These are phyloP conservation scores for Schizosaccharomyces japonicus DNA, from an alignment of 805 yeast species.

Conservation along the genomic window DNA sequence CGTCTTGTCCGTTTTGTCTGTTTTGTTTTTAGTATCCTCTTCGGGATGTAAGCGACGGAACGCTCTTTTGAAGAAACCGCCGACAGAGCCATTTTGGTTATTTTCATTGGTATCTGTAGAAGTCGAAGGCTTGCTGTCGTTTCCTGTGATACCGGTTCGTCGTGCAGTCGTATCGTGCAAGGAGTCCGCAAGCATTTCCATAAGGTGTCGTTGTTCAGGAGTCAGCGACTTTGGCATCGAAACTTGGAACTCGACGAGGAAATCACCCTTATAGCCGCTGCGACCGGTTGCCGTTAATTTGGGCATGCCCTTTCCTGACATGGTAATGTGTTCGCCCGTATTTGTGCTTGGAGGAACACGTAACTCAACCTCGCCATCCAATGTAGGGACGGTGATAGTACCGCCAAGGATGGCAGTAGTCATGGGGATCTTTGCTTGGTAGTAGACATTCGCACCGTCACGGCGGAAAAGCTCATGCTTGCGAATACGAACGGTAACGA, in stretches of 20 bases:
- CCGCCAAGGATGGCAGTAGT: conserved; percentile 97
- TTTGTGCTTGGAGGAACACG: conserved; percentile 72
- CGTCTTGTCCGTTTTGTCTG: too few species aligned
- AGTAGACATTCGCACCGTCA: conserved; percentile 39
- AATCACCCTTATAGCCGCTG: conserved; percentile 55
- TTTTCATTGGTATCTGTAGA: not conserved
- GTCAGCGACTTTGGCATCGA: conserved; percentile 41
- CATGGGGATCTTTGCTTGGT: conserved; percentile 50
- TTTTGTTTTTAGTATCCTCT: not conserved
- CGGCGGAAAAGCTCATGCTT: conserved; percentile 52
- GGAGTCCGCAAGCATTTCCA: conserved; percentile 88
- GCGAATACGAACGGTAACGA: conserved; percentile 53
- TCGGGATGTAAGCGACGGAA: conserved; percentile 1
- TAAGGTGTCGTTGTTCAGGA: conserved; percentile 63
- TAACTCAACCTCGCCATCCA: conserved; percentile 56
- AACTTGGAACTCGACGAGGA: conserved; percentile 52
- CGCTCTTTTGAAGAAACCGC: not conserved
- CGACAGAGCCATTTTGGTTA: not conserved
- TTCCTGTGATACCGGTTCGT: not conserved
- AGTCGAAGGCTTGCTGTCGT: not conserved
- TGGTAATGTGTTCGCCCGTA: conserved; percentile 42
- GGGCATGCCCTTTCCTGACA: conserved; percentile 80
- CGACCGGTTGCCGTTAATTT: conserved; percentile 23
- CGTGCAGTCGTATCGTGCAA: conserved; percentile 31
- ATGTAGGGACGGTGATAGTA: conserved; percentile 66